Evolutionary conservation across 257 asterid species (phyloP).

Genomic region (Ajuga chamaepitys): DNA sequence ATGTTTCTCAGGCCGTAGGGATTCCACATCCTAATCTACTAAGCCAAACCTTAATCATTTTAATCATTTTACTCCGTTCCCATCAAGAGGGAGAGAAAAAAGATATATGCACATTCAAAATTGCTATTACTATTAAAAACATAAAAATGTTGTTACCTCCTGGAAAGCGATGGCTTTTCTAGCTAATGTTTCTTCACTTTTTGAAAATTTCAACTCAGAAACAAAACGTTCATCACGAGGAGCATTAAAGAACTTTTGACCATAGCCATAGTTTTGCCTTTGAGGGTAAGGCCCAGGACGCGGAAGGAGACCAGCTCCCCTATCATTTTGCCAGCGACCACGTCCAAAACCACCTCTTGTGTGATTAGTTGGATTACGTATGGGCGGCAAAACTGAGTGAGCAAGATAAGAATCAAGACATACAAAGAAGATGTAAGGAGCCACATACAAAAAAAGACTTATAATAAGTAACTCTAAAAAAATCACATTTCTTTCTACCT

Average conservation of each 20-base stretch:
- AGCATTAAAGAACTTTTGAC: conserved; percentile 40
- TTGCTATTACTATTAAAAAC: not conserved
- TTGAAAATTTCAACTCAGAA: conserved; percentile 79
- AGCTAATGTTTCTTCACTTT: conserved; percentile 92
- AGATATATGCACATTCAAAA: not conserved
- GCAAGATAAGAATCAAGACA: conserved; percentile 17
- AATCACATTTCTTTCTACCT: not conserved
- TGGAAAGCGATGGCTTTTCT: conserved; percentile 73
- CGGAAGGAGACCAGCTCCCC: conserved; percentile 80
- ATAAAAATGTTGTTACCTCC: conserved; percentile 45
- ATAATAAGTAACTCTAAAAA: not conserved
- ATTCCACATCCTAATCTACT: too few relatives aligned
- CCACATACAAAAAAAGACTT: not conserved
- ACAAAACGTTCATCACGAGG: conserved; percentile 88
- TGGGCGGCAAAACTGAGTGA: conserved; percentile 53
- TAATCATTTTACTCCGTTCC: too few relatives aligned
- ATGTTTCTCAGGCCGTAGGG: too few relatives aligned
- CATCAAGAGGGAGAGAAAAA: too few relatives aligned
- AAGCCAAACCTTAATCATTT: too few relatives aligned
- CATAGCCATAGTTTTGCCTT: conserved; percentile 51
- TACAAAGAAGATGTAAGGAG: not conserved
- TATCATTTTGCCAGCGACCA: conserved; percentile 79
- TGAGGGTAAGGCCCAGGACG: conserved; percentile 78
- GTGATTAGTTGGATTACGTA: conserved; percentile 50
- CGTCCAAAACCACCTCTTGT: conserved; percentile 76